Evolutionary conservation across 2,329 filamentous ascomycete species (phyloP).

Genomic region (Periglandula ipomoeae): DNA sequence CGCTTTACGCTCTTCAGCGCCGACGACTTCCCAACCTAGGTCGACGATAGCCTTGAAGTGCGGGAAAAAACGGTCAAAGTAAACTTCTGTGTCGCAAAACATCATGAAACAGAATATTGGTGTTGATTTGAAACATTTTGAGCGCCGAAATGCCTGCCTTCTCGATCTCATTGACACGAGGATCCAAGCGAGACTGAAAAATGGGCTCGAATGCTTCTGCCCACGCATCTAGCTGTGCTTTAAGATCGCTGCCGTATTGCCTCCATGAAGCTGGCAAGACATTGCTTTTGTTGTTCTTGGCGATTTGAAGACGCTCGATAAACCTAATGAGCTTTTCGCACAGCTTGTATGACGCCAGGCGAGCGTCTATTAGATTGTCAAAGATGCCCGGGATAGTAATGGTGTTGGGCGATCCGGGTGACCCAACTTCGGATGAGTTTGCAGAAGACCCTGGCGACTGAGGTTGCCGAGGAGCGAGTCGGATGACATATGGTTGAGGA

Average conservation of each 20-base stretch:
- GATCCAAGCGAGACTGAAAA: conserved; percentile 37
- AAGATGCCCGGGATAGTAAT: conserved; percentile 29
- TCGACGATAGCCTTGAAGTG: conserved; percentile 48
- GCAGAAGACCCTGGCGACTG: conserved; percentile 27
- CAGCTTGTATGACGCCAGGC: conserved; percentile 46
- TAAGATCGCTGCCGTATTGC: conserved; percentile 39
- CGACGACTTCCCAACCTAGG: conserved; percentile 49
- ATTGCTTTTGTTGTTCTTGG: conserved; percentile 41
- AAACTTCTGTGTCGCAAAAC: conserved; percentile 48
- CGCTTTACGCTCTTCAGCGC: conserved; percentile 45
- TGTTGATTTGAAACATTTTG: conserved; percentile 54
- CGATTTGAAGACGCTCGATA: conserved; percentile 42
- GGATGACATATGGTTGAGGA: conserved; percentile 51
- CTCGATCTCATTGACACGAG: conserved; percentile 42
- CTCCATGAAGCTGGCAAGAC: conserved; percentile 40
- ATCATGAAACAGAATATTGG: conserved; percentile 49
- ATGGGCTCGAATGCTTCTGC: conserved; percentile 46
- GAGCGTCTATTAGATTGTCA: conserved; percentile 41
- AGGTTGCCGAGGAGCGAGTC: conserved; percentile 26
- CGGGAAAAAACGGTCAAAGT: conserved; percentile 45
- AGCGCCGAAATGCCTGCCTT: conserved; percentile 51
- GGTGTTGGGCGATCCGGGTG: conserved; percentile 11
- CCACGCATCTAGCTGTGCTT: conserved; percentile 45
- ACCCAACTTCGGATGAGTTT: conserved; percentile 11
- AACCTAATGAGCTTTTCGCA: conserved; percentile 49